A percentile compares a stretch with the other conserved stretches of the same genome.
Conservation (phyloP, 768 basidiomycete genomes). For the Podaxis sp. region DNA sequence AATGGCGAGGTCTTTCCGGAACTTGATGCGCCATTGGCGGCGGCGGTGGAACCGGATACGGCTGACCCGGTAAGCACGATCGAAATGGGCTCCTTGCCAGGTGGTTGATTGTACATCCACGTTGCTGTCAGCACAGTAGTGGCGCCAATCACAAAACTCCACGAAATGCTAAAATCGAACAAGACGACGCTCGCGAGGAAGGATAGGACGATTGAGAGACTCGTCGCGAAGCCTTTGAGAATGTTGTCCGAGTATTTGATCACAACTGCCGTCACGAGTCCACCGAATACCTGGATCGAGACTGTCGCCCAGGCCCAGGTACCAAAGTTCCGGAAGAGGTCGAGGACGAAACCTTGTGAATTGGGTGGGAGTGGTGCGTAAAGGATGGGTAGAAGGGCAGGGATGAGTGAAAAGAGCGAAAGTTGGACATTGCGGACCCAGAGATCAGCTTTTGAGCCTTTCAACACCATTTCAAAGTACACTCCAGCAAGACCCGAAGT, state of each 20-base stretch:
- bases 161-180: constrained; percentile 88
- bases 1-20: constrained; percentile 29
- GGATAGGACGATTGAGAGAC: constrained; percentile 89
- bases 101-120: constrained; percentile 91
- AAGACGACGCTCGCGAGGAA: constrained; percentile 92
- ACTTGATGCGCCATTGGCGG: neutral
- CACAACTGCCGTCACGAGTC: constrained; percentile 90
- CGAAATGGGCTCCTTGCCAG: constrained; percentile 30
- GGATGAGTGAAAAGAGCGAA: constrained; percentile 90
- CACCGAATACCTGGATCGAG: constrained; percentile 85
- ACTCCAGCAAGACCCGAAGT: constrained; percentile 96
- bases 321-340: constrained; percentile 85
- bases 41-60: neutral
- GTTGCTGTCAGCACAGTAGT: constrained; percentile 86
- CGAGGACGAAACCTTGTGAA: constrained; percentile 50
- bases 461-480: constrained; percentile 98
- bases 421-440: constrained; percentile 98
- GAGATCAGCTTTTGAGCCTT: constrained; percentile 83
- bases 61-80: constrained; percentile 24
- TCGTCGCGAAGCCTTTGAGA: constrained; percentile 96
- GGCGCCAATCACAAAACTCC: constrained; percentile 83
- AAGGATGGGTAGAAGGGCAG: constrained; percentile 82
- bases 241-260: constrained; percentile 98
- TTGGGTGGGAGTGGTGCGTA: constrained; percentile 42
- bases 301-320: constrained; percentile 97